phyloP scores from a whole-genome alignment of 129 eudicot genomes.

The Sambucus nigra region DNA sequence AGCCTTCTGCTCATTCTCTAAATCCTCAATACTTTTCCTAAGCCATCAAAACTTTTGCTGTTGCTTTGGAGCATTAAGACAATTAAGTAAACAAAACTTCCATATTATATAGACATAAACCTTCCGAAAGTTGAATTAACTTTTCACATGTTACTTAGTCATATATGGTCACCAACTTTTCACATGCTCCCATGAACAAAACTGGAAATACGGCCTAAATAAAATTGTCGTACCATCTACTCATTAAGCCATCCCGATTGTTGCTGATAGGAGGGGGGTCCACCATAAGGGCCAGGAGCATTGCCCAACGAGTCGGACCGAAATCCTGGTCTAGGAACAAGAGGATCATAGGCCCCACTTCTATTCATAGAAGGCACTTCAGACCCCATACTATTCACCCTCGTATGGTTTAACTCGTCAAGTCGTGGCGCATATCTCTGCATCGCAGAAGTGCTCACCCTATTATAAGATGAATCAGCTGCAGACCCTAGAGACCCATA shows the following conservation, averaged over 20 bases:
- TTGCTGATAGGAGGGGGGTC: slow-evolving; percentile 24
- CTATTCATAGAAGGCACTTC: slow-evolving; percentile 7
- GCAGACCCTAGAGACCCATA: slow-evolving; percentile 16
- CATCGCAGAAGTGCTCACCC: slow-evolving; percentile 31
- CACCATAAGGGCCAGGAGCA: slow-evolving; percentile 40
- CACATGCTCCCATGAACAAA: too few species aligned
- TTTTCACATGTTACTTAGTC: too few species aligned
- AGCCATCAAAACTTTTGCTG: too few species aligned
- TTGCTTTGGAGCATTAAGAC: too few species aligned
- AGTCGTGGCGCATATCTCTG: slow-evolving; percentile 57
- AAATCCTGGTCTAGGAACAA: slow-evolving; percentile 21
- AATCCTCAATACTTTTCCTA: too few species aligned
- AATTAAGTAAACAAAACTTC: too few species aligned
- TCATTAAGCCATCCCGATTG: slow-evolving; percentile 68
- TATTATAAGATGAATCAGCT: slow-evolving; percentile 18
- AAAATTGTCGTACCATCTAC: too few species aligned
- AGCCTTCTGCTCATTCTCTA: too few species aligned
- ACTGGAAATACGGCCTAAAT: too few species aligned
- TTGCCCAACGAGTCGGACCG: slow-evolving; percentile 34
- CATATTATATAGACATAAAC: too few species aligned
- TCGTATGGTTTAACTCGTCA: slow-evolving; percentile 46
- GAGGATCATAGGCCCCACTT: slow-evolving; percentile 21
- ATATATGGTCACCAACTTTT: too few species aligned
- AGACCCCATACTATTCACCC: slow-evolving; percentile 15
- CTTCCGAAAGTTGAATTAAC: too few species aligned